Conservation (phyloP, 2,329 filamentous ascomycete species). For the Scolecobasidium constrictum region DNA sequence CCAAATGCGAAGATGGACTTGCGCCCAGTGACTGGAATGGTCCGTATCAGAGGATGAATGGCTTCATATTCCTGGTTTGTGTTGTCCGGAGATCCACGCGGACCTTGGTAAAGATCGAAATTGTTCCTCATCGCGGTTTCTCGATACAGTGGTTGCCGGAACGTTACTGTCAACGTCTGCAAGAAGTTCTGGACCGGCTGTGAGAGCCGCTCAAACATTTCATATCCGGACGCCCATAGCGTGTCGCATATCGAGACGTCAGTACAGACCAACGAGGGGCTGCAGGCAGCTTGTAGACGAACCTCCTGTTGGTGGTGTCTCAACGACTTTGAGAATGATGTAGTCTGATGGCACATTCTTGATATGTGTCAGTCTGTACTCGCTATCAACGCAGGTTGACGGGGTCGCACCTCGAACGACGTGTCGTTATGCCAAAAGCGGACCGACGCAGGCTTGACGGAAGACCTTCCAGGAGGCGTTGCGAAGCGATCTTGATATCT, state of each 20-base stretch:
- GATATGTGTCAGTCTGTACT: too few species aligned
- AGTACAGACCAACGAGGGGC: too few species aligned
- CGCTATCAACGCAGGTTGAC: too few species aligned
- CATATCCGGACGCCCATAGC: slow-evolving; percentile 25
- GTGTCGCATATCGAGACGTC: too few species aligned
- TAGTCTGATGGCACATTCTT: slow-evolving; percentile 56
- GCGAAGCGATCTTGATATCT: slow-evolving; percentile 22
- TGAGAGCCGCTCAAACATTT: slow-evolving; percentile 40
- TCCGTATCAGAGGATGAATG: slow-evolving; percentile 46
- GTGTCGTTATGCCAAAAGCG: slow-evolving; percentile 48
- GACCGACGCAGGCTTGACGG: slow-evolving; percentile 31
- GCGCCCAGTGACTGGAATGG: slow-evolving; percentile 55
- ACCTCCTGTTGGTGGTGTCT: slow-evolving; percentile 42
- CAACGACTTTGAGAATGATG: slow-evolving; percentile 45
- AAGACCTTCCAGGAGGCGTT: too few species aligned
- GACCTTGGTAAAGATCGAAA: slow-evolving; percentile 36
- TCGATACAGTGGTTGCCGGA: slow-evolving; percentile 31
- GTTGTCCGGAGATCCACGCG: slow-evolving; percentile 44
- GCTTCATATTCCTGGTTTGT: slow-evolving; percentile 38
- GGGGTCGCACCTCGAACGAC: too few species aligned
- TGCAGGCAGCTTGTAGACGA: too few species aligned
- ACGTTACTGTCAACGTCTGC: slow-evolving; percentile 34
- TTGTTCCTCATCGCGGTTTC: slow-evolving; percentile 25
- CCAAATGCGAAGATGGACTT: slow-evolving; percentile 43
- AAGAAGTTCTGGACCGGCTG: slow-evolving; percentile 38